These are phyloP conservation scores for Lactarius evosmus DNA, from an alignment of 768 basidiomycete species.

Conservation along the genomic window DNA sequence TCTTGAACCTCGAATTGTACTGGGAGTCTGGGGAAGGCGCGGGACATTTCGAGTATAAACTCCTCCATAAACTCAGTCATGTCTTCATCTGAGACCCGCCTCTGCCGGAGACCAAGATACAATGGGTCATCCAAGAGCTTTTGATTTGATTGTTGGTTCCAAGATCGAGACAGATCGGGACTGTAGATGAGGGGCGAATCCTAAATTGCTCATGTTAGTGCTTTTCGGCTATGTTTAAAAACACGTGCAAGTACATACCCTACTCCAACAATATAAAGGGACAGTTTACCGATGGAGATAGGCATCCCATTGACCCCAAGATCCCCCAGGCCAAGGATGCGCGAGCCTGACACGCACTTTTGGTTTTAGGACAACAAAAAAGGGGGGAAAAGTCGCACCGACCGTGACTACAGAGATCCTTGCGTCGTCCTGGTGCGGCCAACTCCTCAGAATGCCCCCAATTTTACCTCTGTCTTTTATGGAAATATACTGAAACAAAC, in stretches of 20 bases:
- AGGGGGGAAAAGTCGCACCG: constrained; percentile 46
- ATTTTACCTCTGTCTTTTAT: constrained; percentile 83
- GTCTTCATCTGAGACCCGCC: constrained; percentile 57
- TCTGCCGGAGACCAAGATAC: constrained; percentile 81
- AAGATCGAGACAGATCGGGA: constrained; percentile 84
- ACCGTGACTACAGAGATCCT: constrained; percentile 92
- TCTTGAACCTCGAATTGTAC: constrained; percentile 74
- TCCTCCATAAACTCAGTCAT: constrained; percentile 88
- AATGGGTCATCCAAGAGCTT: constrained; percentile 78
- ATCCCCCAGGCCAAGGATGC: constrained; percentile 86
- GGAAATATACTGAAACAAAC: constrained; percentile 58
- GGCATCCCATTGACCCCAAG: constrained; percentile 84
- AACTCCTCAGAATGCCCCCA: constrained; percentile 61
- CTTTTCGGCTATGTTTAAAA: neutral
- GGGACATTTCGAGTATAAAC: constrained; percentile 81
- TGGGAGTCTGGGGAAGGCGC: constrained; percentile 73
- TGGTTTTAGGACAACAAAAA: neutral
- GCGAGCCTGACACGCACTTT: constrained; percentile 54
- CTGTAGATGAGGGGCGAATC: constrained; percentile 70
- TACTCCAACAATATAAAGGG: constrained; percentile 85
- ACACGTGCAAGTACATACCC: constrained; percentile 49
- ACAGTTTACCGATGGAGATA: constrained; percentile 90
- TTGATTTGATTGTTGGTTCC: constrained; percentile 81
- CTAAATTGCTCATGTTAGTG: constrained; percentile 36
- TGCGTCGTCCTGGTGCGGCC: constrained; percentile 71